Percentiles rank a stretch among this genome's conserved stretches.
These are phyloP conservation scores for Didymosphaeria variabile DNA, from an alignment of 2,329 filamentous ascomycete species.

Conservation along the genomic window DNA sequence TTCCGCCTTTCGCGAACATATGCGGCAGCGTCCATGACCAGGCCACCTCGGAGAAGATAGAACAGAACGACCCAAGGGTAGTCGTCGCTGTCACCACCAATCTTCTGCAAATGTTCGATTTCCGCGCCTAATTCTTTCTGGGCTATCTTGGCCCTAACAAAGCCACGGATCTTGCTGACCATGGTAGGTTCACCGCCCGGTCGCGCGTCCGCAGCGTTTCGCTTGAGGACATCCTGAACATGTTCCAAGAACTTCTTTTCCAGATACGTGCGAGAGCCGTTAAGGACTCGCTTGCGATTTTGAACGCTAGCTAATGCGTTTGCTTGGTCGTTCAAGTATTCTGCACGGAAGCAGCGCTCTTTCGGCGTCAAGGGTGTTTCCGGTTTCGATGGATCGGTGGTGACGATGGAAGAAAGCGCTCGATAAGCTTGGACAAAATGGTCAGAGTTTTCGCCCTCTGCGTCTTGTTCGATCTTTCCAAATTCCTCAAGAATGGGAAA, in stretches of 20 bases:
- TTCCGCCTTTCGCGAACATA: conserved; percentile 86
- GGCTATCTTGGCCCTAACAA: conserved; percentile 80
- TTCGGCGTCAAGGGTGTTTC: conserved; percentile 72
- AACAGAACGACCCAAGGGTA: conserved; percentile 95
- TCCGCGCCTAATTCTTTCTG: conserved; percentile 87
- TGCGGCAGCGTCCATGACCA: conserved; percentile 81
- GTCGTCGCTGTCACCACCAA: conserved; percentile 70
- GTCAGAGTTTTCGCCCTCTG: conserved; percentile 74
- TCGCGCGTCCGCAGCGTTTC: conserved; percentile 87
- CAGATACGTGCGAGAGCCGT: conserved; percentile 80
- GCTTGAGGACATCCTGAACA: conserved; percentile 79
- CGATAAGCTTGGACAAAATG: conserved; percentile 85
- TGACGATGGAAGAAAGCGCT: conserved; percentile 75
- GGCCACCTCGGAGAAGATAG: conserved; percentile 85
- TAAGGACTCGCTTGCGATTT: conserved; percentile 80
- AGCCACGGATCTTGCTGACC: conserved; percentile 90
- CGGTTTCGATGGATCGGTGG: conserved; percentile 58
- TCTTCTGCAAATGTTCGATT: conserved; percentile 79
- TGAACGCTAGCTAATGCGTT: conserved; percentile 70
- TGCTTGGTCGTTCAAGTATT: conserved; percentile 78
- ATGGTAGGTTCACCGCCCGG: conserved; percentile 88
- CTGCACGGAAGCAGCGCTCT: conserved; percentile 78
- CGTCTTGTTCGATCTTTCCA: conserved; percentile 74
- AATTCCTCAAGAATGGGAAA: conserved; percentile 82
- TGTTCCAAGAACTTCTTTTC: conserved; percentile 83